phyloP scores from a whole-genome alignment of 1,139 yeast species.

The Candida sp. region DNA sequence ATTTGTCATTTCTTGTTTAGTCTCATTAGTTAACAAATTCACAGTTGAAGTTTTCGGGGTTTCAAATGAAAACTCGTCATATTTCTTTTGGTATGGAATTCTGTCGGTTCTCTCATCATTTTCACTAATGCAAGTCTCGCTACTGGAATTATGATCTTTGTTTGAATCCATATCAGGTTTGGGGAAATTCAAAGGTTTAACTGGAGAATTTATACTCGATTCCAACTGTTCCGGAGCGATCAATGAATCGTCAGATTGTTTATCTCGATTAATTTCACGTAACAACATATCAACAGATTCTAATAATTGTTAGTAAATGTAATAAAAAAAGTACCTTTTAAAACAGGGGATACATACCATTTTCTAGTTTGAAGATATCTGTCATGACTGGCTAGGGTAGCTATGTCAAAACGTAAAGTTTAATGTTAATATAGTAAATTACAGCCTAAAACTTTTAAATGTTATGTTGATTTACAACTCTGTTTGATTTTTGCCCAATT shows the following conservation, averaged over 20 bases:
- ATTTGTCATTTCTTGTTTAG: neutral
- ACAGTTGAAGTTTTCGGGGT: conserved; percentile 25
- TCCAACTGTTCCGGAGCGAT: conserved; percentile 8
- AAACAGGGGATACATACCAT: conserved; percentile 20
- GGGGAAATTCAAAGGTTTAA: conserved; percentile 32
- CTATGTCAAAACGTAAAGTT: neutral
- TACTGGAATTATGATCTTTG: conserved; percentile 36
- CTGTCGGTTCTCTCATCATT: conserved; percentile 8
- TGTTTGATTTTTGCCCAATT: conserved; percentile 1
- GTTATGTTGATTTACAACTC: neutral
- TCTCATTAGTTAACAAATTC: conserved; percentile 11
- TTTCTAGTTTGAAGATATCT: conserved; percentile 24
- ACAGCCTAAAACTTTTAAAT: neutral
- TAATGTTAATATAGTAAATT: neutral
- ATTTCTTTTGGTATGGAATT: conserved; percentile 5
- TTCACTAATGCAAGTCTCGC: conserved; percentile 43
- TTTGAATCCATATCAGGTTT: conserved; percentile 7
- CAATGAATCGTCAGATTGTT: conserved; percentile 1
- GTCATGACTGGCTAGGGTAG: neutral
- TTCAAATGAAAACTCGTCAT: conserved; percentile 28
- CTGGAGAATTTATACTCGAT: conserved; percentile 23
- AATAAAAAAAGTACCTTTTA: neutral
- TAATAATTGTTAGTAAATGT: conserved; percentile 10
- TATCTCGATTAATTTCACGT: conserved; percentile 18
- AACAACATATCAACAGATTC: conserved; percentile 26